These are phyloP conservation scores for Mycena kentingensis DNA, from an alignment of 768 basidiomycete genomes.

Conservation along the genomic window DNA sequence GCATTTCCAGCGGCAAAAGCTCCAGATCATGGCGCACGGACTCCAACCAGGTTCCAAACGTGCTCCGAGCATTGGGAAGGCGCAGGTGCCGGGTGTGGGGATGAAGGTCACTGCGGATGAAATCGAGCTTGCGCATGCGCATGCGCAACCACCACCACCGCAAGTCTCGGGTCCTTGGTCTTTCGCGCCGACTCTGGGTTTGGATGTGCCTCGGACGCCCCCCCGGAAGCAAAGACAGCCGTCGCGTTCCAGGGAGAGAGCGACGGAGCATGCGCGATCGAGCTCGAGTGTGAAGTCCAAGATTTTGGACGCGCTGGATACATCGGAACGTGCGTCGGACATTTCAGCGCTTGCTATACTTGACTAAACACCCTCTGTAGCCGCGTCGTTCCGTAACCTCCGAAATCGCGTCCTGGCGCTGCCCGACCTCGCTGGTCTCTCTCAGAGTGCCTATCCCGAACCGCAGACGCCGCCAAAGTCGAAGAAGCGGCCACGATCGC, in stretches of 20 bases:
- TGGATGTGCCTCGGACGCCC: too few species aligned
- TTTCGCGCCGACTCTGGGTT: too few species aligned
- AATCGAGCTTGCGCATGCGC: background rate
- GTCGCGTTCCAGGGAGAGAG: background rate
- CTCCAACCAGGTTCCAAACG: background rate
- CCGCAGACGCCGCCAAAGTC: too few species aligned
- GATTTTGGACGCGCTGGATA: background rate
- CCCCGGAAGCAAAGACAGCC: background rate
- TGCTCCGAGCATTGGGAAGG: background rate
- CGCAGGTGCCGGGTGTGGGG: background rate
- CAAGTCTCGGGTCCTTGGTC: background rate
- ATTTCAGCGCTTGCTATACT: background rate
- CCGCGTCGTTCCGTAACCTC: background rate
- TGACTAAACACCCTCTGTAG: background rate
- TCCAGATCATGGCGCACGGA: background rate
- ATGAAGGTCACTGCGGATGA: background rate
- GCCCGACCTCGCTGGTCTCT: constrained; percentile 1
- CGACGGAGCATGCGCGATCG: background rate
- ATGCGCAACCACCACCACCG: background rate
- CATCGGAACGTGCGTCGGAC: background rate
- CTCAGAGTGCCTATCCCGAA: too few species aligned
- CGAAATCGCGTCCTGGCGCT: background rate
- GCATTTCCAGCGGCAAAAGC: background rate
- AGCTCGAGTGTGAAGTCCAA: background rate
- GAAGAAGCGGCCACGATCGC: too few species aligned